Evolutionary conservation across 768 basidiomycete genomes (phyloP).

Genomic region (Russula griseocarnosa): DNA sequence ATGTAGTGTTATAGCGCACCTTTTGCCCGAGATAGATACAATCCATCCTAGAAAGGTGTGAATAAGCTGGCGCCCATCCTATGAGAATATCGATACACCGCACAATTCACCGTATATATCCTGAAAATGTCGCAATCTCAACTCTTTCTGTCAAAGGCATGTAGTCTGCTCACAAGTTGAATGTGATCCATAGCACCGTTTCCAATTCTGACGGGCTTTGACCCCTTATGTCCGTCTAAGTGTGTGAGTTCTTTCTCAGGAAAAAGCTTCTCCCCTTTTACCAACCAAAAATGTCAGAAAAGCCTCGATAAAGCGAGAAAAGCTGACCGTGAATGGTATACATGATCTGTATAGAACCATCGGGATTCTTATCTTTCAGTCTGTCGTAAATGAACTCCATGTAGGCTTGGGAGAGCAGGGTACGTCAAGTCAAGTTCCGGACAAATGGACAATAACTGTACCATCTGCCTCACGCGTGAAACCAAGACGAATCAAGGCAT

Average conservation of each 20-base stretch:
- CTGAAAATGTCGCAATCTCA: slow-evolving; percentile 38
- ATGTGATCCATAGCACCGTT: slow-evolving; percentile 95
- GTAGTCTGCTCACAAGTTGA: slow-evolving; percentile 56
- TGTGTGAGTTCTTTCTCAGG: slow-evolving; percentile 79
- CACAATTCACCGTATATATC: slow-evolving; percentile 97
- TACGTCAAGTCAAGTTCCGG: slow-evolving; percentile 10
- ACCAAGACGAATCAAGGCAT: slow-evolving; percentile 88
- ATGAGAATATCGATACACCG: slow-evolving; percentile 27
- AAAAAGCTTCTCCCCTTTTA: slow-evolving; percentile 61
- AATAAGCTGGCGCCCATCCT: background rate
- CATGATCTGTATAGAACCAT: slow-evolving; percentile 95
- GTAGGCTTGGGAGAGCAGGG: slow-evolving; percentile 50
- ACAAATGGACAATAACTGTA: slow-evolving; percentile 34
- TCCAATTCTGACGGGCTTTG: slow-evolving; percentile 83
- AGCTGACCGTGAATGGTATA: slow-evolving; percentile 82
- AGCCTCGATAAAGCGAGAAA: background rate
- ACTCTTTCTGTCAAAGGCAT: slow-evolving; percentile 7
- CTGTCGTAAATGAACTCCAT: slow-evolving; percentile 90
- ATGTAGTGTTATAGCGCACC: slow-evolving; percentile 38
- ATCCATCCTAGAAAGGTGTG: slow-evolving; percentile 61
- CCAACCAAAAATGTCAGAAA: background rate
- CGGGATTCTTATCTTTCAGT: slow-evolving; percentile 75
- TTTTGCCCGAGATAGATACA: slow-evolving; percentile 97
- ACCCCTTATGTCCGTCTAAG: slow-evolving; percentile 84
- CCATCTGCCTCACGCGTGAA: slow-evolving; percentile 91